Percentiles rank a stretch among this genome's conserved stretches.
Conservation (phyloP, 495 filamentous ascomycete species). For the Penicillium bovifimosum region DNA sequence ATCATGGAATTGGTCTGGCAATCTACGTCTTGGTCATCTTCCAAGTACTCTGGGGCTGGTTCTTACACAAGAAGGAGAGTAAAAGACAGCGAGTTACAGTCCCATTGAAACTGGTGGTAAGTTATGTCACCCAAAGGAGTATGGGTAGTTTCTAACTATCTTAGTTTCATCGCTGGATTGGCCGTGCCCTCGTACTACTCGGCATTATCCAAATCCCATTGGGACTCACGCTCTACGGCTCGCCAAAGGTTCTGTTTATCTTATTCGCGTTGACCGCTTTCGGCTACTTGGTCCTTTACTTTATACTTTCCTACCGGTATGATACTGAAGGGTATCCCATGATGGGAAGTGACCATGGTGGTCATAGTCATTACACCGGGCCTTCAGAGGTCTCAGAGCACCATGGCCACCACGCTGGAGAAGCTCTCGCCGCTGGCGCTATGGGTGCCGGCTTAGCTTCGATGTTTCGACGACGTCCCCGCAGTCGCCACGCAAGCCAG, state of each 20-base stretch:
- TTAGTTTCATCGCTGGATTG: conserved; percentile 80
- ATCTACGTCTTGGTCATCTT: conserved; percentile 80
- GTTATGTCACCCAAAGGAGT: not conserved
- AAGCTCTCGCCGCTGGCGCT: conserved; percentile 45
- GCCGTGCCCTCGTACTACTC: conserved; percentile 66
- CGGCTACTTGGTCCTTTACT: conserved; percentile 61
- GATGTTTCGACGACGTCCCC: conserved; percentile 45
- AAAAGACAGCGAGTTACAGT: conserved; percentile 51
- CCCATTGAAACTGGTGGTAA: conserved; percentile 67
- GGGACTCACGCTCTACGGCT: conserved; percentile 88
- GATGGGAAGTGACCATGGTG: conserved; percentile 45
- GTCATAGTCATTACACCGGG: conserved; percentile 49
- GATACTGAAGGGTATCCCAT: conserved; percentile 44
- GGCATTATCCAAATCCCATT: conserved; percentile 84
- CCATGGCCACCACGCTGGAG: conserved; percentile 25
- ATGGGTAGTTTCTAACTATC: not conserved
- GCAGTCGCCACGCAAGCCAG: conserved; percentile 29
- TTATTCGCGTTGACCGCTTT: conserved; percentile 72
- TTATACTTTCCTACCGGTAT: conserved; percentile 64
- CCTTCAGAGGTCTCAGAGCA: conserved; percentile 31
- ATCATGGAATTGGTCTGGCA: conserved; percentile 88
- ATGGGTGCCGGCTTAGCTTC: conserved; percentile 59
- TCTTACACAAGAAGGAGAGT: conserved; percentile 59
- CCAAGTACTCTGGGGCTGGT: conserved; percentile 72
- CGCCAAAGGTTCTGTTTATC: conserved; percentile 77